These are phyloP conservation scores for Tillandsia fasciculata DNA, from an alignment of 176 grass and related monocot genomes.

Conservation along the genomic window DNA sequence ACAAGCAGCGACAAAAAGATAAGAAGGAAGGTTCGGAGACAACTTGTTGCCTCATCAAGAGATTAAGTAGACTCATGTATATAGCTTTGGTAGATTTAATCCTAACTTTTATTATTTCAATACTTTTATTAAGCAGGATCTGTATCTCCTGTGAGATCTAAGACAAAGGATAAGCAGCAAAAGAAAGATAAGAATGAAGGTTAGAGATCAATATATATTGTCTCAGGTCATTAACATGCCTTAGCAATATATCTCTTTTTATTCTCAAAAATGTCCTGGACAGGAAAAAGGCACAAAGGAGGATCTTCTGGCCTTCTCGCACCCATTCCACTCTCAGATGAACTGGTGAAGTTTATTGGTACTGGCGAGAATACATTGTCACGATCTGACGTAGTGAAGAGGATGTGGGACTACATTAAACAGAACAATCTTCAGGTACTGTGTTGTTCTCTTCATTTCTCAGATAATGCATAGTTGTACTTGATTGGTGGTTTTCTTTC, in stretches of 20 bases:
- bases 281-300: constrained; percentile 61
- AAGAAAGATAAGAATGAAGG: constrained; percentile 90
- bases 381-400: constrained; percentile 77
- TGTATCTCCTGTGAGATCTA: constrained; percentile 38
- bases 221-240: constrained; percentile 1
- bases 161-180: constrained; percentile 66
- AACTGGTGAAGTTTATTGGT: constrained; percentile 78
- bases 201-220: constrained; percentile 24
- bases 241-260: constrained; percentile 13
- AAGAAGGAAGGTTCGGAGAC: not conserved
- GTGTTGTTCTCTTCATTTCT: constrained; percentile 9
- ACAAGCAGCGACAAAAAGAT: too few relatives aligned
- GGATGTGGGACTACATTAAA: constrained; percentile 94
- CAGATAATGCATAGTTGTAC: not conserved
- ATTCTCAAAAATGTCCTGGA: constrained; percentile 26
- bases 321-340: constrained; percentile 80
- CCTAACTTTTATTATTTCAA: not conserved
- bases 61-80: not conserved
- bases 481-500: not conserved
- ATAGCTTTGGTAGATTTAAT: not conserved
- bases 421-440: constrained; percentile 83
- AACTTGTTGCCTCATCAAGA: not conserved
- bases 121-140: constrained; percentile 35
- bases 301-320: constrained; percentile 59
- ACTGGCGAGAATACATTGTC: constrained; percentile 84